Evolutionary conservation across 179 eudicot species (phyloP).

Genomic region (Amaranthus tricolor): DNA sequence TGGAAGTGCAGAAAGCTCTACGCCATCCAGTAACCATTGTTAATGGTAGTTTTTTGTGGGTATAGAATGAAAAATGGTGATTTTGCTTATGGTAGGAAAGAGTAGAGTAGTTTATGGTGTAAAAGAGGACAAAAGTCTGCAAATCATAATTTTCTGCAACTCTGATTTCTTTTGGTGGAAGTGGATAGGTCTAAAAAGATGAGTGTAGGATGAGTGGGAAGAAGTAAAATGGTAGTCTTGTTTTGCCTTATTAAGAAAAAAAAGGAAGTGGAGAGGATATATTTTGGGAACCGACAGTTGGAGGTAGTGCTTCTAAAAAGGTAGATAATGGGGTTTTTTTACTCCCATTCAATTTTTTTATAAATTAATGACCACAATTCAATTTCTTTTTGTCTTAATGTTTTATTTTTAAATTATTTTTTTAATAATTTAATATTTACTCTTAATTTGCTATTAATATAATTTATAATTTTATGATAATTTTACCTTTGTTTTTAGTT

Average conservation of each 20-base stretch:
- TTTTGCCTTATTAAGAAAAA: not conserved
- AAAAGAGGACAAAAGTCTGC: slow-evolving; percentile 2
- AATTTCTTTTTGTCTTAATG: too few relatives aligned
- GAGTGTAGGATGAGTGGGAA: not conserved
- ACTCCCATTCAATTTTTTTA: too few relatives aligned
- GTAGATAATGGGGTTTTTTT: too few relatives aligned
- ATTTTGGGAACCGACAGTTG: slow-evolving; percentile 23
- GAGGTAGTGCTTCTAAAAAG: not conserved
- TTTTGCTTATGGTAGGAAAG: not conserved
- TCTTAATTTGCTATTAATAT: too few relatives aligned
- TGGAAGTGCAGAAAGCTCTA: slow-evolving; percentile 76
- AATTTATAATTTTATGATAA: too few relatives aligned
- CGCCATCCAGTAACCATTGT: slow-evolving; percentile 83
- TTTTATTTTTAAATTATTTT: too few relatives aligned
- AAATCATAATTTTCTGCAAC: not conserved
- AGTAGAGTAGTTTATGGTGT: not conserved
- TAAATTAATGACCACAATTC: too few relatives aligned
- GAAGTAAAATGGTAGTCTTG: not conserved
- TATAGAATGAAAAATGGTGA: not conserved
- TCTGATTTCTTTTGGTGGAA: not conserved
- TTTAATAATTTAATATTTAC: too few relatives aligned
- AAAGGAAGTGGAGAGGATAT: not conserved
- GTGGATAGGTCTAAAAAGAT: slow-evolving; percentile 20
- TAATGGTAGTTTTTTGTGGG: not conserved
- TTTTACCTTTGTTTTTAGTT: too few relatives aligned